These are phyloP conservation scores for Lodderomyces theae DNA, from an alignment of 1,139 yeast genomes.

Conservation along the genomic window DNA sequence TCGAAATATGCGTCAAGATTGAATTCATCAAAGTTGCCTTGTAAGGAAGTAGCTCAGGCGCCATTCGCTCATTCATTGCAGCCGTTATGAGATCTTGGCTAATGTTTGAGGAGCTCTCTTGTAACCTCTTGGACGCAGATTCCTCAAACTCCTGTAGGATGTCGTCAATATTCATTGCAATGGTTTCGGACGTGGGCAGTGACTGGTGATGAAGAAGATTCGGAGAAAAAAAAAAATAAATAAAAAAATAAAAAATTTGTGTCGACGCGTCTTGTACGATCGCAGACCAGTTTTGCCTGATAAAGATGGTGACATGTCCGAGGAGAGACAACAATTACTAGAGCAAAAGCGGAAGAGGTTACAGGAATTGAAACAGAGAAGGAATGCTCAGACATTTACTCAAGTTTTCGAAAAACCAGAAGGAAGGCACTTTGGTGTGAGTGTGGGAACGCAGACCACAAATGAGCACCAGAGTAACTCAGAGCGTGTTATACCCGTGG, in stretches of 20 bases:
- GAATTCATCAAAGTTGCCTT: slow-evolving; percentile 57
- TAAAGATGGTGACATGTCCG: slow-evolving; percentile 11
- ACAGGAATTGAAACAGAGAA: slow-evolving; percentile 36
- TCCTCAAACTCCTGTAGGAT: slow-evolving; percentile 62
- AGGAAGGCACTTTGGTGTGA: slow-evolving; percentile 3
- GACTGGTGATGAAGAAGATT: background rate
- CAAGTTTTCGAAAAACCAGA: background rate
- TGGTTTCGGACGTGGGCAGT: background rate
- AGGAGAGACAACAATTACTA: slow-evolving; percentile 40
- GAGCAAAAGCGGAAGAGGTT: slow-evolving; percentile 44
- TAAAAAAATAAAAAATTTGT: no score
- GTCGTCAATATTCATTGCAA: slow-evolving; percentile 58
- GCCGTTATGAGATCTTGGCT: slow-evolving; percentile 50
- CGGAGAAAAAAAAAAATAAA: slow-evolving; percentile 4
- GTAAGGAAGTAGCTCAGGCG: slow-evolving; percentile 80
- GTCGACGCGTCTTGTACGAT: slow-evolving; percentile 11
- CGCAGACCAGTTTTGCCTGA: background rate
- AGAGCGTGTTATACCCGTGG: background rate
- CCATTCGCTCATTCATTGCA: slow-evolving; percentile 82
- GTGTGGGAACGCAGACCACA: slow-evolving; percentile 15
- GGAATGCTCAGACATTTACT: slow-evolving; percentile 18
- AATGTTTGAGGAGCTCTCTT: slow-evolving; percentile 22
- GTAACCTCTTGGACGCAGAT: slow-evolving; percentile 14
- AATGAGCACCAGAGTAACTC: background rate
- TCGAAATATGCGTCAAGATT: slow-evolving; percentile 56